Conservation (phyloP, 352 stramenopile genomes). For the Chrysophaeum taylorii region DNA sequence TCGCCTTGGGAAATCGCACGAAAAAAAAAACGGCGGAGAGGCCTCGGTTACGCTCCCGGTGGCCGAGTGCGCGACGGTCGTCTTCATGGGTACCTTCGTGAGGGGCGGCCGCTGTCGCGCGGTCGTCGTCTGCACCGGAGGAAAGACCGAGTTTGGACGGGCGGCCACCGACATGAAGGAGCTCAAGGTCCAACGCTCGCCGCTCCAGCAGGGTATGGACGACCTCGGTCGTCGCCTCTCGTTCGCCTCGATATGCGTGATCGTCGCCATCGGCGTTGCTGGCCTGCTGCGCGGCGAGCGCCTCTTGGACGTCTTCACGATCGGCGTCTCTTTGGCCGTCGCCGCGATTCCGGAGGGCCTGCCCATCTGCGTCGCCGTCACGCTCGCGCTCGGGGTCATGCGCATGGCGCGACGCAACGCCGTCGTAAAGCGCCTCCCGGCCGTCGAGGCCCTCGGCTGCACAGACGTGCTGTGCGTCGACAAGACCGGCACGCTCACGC, state of each 20-base stretch:
- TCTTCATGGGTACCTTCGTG: constrained; percentile 93
- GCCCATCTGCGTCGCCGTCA: constrained; percentile 91
- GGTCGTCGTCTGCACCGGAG: constrained; percentile 83
- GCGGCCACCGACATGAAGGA: constrained; percentile 84
- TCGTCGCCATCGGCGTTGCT: constrained; percentile 81
- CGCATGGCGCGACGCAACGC: constrained; percentile 93
- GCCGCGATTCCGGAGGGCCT: constrained; percentile 95
- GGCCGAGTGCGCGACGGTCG: constrained; percentile 57
- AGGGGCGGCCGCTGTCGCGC: constrained; percentile 74
- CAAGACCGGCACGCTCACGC: constrained; percentile 94
- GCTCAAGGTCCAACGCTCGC: constrained; percentile 81
- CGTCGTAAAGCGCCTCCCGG: constrained; percentile 94
- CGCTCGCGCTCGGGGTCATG: constrained; percentile 84
- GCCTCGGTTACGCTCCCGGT: constrained; percentile 21
- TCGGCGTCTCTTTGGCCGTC: constrained; percentile 89
- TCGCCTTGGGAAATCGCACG: no score
- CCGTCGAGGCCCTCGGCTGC: constrained; percentile 93
- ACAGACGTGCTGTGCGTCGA: constrained; percentile 60
- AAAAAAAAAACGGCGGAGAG: not conserved
- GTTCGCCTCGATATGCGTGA: constrained; percentile 78
- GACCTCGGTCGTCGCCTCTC: constrained; percentile 85
- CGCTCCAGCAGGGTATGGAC: constrained; percentile 89
- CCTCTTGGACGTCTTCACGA: constrained; percentile 86
- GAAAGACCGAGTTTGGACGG: constrained; percentile 85
- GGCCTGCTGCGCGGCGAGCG: constrained; percentile 75